Conservation (phyloP, 768 basidiomycete genomes). For the Myochromella boudieri region DNA sequence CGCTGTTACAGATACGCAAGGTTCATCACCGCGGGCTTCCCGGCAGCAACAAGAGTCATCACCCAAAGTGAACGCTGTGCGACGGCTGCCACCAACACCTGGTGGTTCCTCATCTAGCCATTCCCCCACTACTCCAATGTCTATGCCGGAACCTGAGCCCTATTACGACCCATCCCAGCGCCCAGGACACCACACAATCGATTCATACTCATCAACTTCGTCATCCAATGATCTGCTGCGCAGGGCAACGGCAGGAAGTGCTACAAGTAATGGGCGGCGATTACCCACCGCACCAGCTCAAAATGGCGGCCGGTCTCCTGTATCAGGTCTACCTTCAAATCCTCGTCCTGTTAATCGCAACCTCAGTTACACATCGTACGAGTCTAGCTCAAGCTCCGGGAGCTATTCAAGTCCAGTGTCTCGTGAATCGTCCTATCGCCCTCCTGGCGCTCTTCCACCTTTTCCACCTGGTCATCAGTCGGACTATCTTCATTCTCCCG, state of each 20-base stretch:
- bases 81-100: conserved; percentile 48
- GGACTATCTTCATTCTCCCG: conserved; percentile 3
- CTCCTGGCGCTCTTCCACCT: conserved; percentile 29
- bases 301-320: conserved; percentile 16
- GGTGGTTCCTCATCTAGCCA: conserved; percentile 28
- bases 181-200: conserved; percentile 22
- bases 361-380: conserved; percentile 15
- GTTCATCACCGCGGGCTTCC: conserved; percentile 13
- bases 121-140: conserved; percentile 23
- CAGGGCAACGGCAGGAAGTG: conserved; percentile 24
- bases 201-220: conserved; percentile 26
- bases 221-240: conserved; percentile 28
- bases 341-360: conserved; percentile 15
- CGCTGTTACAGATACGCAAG: conserved; percentile 12
- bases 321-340: conserved; percentile 18
- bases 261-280: conserved; percentile 26
- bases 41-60: conserved; percentile 20
- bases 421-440: conserved; percentile 23
- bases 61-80: conserved; percentile 26
- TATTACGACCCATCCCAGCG: conserved; percentile 31
- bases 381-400: conserved; percentile 19
- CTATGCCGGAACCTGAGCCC: conserved; percentile 45
- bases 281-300: conserved; percentile 23
- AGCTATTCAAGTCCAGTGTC: conserved; percentile 20
- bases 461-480: conserved; percentile 24